phyloP scores from a whole-genome alignment of 2,329 filamentous ascomycete genomes.

The Diplodia scrobiculata region DNA sequence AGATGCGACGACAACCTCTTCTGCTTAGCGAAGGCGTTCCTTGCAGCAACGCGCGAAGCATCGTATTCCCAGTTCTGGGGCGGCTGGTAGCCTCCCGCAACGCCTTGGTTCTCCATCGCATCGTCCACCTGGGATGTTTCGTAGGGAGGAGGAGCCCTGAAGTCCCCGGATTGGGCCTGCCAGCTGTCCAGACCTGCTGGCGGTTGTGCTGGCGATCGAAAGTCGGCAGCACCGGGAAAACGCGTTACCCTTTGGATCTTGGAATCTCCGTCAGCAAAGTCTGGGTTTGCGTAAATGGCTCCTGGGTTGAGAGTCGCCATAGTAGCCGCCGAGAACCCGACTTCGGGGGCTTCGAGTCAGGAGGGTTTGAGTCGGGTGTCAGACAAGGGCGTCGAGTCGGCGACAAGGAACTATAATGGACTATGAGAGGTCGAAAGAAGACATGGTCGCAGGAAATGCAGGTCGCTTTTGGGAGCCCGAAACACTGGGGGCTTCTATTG shows the following conservation, averaged over 20 bases:
- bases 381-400: conserved; percentile 16
- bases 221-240: conserved; percentile 29
- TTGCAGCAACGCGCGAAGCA: conserved; percentile 35
- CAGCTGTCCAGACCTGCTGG: conserved; percentile 18
- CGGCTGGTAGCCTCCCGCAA: conserved; percentile 6
- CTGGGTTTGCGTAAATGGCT: conserved; percentile 31
- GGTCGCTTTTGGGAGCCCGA: conserved; percentile 20
- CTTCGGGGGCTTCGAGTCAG: conserved; percentile 9
- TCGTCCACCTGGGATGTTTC: background rate
- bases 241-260: conserved; percentile 30
- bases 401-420: conserved; percentile 9
- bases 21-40: conserved; percentile 39
- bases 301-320: conserved; percentile 33
- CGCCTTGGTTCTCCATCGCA: conserved; percentile 4
- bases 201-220: conserved; percentile 26
- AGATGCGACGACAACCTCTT: conserved; percentile 41
- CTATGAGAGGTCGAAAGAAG: conserved; percentile 22
- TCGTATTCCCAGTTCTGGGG: conserved; percentile 35
- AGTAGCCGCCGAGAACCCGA: conserved; percentile 8
- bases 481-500: conserved; percentile 23
- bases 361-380: conserved; percentile 4
- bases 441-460: conserved; percentile 16
- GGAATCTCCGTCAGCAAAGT: conserved; percentile 28
- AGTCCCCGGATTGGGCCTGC: conserved; percentile 16
- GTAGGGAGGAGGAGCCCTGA: conserved; percentile 24